Percentiles rank a stretch among this genome's conserved stretches.
phyloP scores from a whole-genome alignment of 352 stramenopile species.

The Pythium brachiatum region DNA sequence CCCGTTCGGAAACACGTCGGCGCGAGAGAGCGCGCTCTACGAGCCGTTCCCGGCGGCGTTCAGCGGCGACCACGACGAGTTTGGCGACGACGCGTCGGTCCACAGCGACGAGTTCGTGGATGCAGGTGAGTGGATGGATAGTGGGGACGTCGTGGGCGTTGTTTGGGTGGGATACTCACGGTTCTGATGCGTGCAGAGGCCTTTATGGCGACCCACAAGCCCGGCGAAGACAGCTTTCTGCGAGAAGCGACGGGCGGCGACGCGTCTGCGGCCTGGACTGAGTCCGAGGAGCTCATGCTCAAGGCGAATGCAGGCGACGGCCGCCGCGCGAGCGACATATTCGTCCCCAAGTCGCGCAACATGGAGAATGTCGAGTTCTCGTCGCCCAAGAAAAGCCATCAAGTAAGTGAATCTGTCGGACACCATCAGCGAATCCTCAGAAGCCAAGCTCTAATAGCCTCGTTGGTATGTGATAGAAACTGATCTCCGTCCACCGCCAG shows the following conservation, averaged over 20 bases:
- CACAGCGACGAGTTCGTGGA: conserved; percentile 68
- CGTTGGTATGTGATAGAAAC: conserved; percentile 4
- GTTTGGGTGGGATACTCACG: neutral
- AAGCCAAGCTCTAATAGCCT: neutral
- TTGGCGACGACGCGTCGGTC: conserved; percentile 22
- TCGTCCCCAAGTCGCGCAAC: conserved; percentile 68
- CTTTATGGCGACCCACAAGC: conserved; percentile 22
- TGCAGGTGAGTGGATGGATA: conserved; percentile 40
- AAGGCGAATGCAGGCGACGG: conserved; percentile 17
- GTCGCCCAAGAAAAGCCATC: conserved; percentile 26
- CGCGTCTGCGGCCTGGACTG: conserved; percentile 26
- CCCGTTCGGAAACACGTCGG: conserved; percentile 5
- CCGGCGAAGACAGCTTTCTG: conserved; percentile 26
- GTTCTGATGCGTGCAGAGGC: conserved; percentile 12
- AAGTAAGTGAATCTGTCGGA: neutral
- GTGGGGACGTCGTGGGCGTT: neutral
- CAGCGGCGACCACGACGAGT: neutral
- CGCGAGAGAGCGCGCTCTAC: neutral
- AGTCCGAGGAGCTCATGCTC: conserved; percentile 25
- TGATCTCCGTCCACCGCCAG: neutral
- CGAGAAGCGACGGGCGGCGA: conserved; percentile 18
- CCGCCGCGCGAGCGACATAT: conserved; percentile 61
- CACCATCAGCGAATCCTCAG: too few species aligned
- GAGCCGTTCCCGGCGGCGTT: conserved; percentile 2
- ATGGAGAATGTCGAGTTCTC: conserved; percentile 71